phyloP scores from a whole-genome alignment of 495 filamentous ascomycete genomes.

The Xylaria venustula region DNA sequence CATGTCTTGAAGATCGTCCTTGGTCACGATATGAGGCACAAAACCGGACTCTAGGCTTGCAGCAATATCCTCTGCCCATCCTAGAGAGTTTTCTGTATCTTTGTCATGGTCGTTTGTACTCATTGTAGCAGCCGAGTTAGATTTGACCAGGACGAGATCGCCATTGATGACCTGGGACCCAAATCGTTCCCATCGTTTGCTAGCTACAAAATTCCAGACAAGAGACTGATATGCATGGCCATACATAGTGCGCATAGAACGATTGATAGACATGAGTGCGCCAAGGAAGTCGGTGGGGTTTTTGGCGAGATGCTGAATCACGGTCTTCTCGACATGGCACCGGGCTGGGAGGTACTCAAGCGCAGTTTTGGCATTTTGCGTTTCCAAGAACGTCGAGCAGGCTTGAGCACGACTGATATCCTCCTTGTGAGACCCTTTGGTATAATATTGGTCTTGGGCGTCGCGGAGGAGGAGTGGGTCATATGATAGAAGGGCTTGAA shows the following conservation, averaged over 20 bases:
- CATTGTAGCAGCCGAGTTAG: constrained; percentile 19
- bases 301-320: constrained; percentile 70
- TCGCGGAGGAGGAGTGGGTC: constrained; percentile 51
- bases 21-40: constrained; percentile 71
- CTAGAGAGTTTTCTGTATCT: constrained; percentile 56
- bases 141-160: constrained; percentile 71
- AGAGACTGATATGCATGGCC: constrained; percentile 93
- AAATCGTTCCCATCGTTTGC: constrained; percentile 72
- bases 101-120: constrained; percentile 58
- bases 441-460: constrained; percentile 24
- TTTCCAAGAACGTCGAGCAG: constrained; percentile 67
- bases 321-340: constrained; percentile 72
- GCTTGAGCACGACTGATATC: constrained; percentile 74
- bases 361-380: constrained; percentile 53
- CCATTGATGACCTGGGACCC: constrained; percentile 74
- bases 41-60: constrained; percentile 44
- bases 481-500: constrained; percentile 69
- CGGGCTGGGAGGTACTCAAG: constrained; percentile 70
- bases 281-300: constrained; percentile 66
- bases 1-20: constrained; percentile 75
- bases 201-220: constrained; percentile 85
- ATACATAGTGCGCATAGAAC: constrained; percentile 87
- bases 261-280: constrained; percentile 70
- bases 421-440: constrained; percentile 45
- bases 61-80: constrained; percentile 7